Evolutionary conservation across 768 basidiomycete species (phyloP), one percentile per base, ranked within the genome.

Genomic region (Kwoniella sp.): DNA sequence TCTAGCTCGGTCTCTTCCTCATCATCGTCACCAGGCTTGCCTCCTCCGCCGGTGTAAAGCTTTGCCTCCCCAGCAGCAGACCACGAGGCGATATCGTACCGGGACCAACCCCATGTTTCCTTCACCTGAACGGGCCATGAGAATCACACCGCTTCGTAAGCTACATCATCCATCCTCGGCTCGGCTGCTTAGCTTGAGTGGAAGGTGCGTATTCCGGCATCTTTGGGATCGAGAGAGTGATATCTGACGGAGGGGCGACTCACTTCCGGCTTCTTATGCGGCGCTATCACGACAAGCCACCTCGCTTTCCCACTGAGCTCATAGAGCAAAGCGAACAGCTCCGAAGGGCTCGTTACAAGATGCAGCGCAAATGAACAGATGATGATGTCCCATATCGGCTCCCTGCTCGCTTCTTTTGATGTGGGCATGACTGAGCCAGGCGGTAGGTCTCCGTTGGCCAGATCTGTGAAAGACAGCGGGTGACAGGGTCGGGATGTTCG

Each of bases 191-290:
- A n/a, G 23, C 5, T 8, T 20, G 34, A 29, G 8, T n/a, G 12
- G 13, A 4, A 30, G 26, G 37, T n/a, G n/a, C n/a, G n/a, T n/a
- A n/a, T n/a, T n/a, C n/a, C n/a, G n/a, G n/a, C n/a, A n/a, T n/a
- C n/a, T n/a, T n/a, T n/a, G n/a, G n/a, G n/a, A n/a, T n/a, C n/a
- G n/a, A n/a, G n/a, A 17, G n/a, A n/a, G n/a, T n/a, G n/a, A n/a
- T n/a, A n/a, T n/a, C n/a, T n/a, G n/a, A n/a, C n/a, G n/a, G n/a
- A n/a, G n/a, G 2, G 29, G 34, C 3, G n/a, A 68, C 80, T 55
- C 68, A 88, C 89, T 79, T 89, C 88, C 22, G 89, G 89, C 69
- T 86, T 89, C 79, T 90, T 91, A 78, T 90, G 89, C 23, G 89
- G 89, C 1, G 88, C 88, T 34, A 89, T 80, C 4, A 90, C 83